Base-by-base conservation (phyloP, 2,329 filamentous ascomycete species). In the Cadophora malorum region DNA sequence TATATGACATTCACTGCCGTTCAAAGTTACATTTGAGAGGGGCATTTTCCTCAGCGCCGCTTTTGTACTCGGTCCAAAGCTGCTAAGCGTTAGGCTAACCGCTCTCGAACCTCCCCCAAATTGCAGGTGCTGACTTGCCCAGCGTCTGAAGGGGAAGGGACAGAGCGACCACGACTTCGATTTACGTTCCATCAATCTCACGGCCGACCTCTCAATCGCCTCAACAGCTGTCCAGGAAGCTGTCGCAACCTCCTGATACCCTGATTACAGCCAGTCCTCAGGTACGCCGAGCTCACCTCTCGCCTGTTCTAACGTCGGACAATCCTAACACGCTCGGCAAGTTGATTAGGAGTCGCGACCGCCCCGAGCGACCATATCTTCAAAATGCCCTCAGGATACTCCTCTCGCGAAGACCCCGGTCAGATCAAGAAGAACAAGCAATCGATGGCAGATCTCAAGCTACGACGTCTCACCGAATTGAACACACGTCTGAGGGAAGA, bases 371-470 rank as follows among this genome's bases (percentile, higher is more conserved):
- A 63, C 49, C 19, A 65, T 60, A 58, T 25, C 64, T 25, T 68
- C 72, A 73, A 68, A 50, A 85, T 79, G 71, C 89, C 90, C 87
- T 86, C 88, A 81, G 84, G 87, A 73, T 90, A 90, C 81, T 89
- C 87, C 67, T 89, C 88, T 60, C 86, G 88, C 76, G 88, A 90
- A 78, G 88, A 90, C 79, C 86, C 87, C 79, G 87, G 86, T 76
- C 87, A 90, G 79, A 87, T 89, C 76, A 89, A 88, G 86, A 97
- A 94, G 85, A 98, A 96, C 85, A 97, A 97, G 86, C 96, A 98
- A 84, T 97, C 93, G 80, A 98, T 99, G 93, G 95, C 95, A 75
- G 96, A 99, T 81, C 88, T 99, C 73, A 99, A 99, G 87, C 89
- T 98, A 77, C 91, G 96, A 78, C 91, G 96, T 73, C 86, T 99